phyloP scores from a whole-genome alignment of 371 early-diverging fungal species.

The Funneliformis caledonium region DNA sequence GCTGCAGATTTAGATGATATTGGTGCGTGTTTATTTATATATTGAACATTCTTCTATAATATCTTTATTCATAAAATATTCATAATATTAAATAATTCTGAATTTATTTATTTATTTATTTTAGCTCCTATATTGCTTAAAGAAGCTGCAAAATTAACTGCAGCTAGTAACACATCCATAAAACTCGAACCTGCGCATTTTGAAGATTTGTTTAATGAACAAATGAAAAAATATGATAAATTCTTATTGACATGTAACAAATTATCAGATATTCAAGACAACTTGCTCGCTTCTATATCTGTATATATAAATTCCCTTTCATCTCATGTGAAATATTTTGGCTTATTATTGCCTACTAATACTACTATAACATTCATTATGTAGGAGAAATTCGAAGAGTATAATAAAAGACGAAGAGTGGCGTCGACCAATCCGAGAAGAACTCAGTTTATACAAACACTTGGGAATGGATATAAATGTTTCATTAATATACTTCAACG shows the following conservation, averaged over 20 bases:
- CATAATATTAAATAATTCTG: neutral
- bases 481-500: slow-evolving; percentile 70
- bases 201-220: slow-evolving; percentile 64
- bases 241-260: slow-evolving; percentile 60
- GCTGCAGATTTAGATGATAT: slow-evolving; percentile 75
- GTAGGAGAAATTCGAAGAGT: slow-evolving; percentile 66
- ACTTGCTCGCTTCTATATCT: slow-evolving; percentile 61
- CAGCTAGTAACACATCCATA: slow-evolving; percentile 54
- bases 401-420: slow-evolving; percentile 58
- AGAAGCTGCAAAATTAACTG: slow-evolving; percentile 53
- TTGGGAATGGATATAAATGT: slow-evolving; percentile 69
- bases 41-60: neutral
- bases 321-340: neutral
- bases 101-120: neutral
- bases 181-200: slow-evolving; percentile 78
- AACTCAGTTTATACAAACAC: slow-evolving; percentile 68
- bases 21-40: slow-evolving; percentile 41
- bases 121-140: slow-evolving; percentile 47
- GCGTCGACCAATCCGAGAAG: slow-evolving; percentile 59
- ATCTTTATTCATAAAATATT: neutral
- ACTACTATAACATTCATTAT: neutral
- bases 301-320: slow-evolving; percentile 42
- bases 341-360: no score
- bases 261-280: slow-evolving; percentile 66
- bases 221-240: slow-evolving; percentile 70